Conservation (phyloP, 768 basidiomycete species). For the Xerocomellus chrysenteron region DNA sequence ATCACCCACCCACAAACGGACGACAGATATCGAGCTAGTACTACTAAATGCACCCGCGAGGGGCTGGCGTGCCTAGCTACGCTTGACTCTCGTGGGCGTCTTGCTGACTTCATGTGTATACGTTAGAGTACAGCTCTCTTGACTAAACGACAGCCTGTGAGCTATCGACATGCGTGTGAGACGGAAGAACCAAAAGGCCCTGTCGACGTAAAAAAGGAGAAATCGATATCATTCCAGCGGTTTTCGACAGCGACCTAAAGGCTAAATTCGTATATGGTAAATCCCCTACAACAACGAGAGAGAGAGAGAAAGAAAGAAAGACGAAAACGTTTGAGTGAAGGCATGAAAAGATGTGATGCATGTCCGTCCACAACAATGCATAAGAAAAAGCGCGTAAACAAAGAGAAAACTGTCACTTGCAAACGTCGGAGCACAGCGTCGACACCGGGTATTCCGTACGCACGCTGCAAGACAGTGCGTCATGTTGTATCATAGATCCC, state of each 20-base stretch:
- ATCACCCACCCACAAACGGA: too few relatives aligned
- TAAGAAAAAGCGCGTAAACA: neutral
- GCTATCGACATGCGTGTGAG: too few relatives aligned
- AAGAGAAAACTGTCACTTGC: neutral
- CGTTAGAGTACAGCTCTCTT: too few relatives aligned
- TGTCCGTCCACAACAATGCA: constrained; percentile 9
- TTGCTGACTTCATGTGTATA: too few relatives aligned
- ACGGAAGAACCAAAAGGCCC: too few relatives aligned
- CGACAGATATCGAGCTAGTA: too few relatives aligned
- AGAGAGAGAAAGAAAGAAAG: neutral
- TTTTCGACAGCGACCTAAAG: too few relatives aligned
- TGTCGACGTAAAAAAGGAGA: too few relatives aligned
- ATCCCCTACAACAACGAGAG: neutral
- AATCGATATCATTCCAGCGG: neutral
- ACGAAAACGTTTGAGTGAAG: neutral
- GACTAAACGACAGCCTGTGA: too few relatives aligned
- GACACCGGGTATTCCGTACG: neutral
- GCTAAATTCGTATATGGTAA: neutral
- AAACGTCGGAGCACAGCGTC: neutral
- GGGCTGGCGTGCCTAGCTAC: too few relatives aligned
- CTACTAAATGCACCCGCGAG: too few relatives aligned
- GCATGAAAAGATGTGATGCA: neutral
- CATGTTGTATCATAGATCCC: neutral
- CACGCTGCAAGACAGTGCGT: neutral
- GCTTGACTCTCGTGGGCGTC: too few relatives aligned